These are phyloP conservation scores for Xanthoceras sorbifolium DNA, from an alignment of 345 rosid genomes.

Conservation along the genomic window DNA sequence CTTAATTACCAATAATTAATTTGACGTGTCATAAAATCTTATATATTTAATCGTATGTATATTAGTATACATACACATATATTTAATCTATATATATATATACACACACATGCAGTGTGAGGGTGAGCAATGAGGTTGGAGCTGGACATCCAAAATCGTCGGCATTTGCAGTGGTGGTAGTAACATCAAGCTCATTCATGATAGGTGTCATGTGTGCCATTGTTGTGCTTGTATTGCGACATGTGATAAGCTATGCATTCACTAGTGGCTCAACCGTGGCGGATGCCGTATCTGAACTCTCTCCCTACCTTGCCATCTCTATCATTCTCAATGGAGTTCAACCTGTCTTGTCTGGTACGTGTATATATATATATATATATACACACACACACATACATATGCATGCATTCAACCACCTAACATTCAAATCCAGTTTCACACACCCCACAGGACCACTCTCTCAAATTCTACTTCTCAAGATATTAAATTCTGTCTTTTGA, in stretches of 20 bases:
- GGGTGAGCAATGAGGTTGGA: conserved; percentile 69
- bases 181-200: conserved; percentile 45
- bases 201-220: conserved; percentile 40
- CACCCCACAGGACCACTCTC: not conserved
- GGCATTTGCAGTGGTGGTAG: conserved; percentile 45
- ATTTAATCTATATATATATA: no score
- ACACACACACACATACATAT: not conserved
- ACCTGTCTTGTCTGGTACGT: conserved; percentile 61
- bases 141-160: conserved; percentile 64
- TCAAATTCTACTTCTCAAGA: no score
- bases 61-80: no score
- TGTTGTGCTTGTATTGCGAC: conserved; percentile 38
- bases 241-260: conserved; percentile 52
- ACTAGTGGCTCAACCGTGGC: conserved; percentile 53
- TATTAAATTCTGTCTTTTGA: no score
- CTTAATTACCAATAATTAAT: no score
- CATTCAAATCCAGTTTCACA: not conserved
- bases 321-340: conserved; percentile 65
- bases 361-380: no score
- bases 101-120: conserved; percentile 41
- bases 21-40: not conserved
- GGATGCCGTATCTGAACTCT: conserved; percentile 56
- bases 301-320: conserved; percentile 53
- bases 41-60: no score
- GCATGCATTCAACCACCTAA: conserved; percentile 35